phyloP scores from a whole-genome alignment of 805 yeast species.

The Candida rishiriensis region DNA sequence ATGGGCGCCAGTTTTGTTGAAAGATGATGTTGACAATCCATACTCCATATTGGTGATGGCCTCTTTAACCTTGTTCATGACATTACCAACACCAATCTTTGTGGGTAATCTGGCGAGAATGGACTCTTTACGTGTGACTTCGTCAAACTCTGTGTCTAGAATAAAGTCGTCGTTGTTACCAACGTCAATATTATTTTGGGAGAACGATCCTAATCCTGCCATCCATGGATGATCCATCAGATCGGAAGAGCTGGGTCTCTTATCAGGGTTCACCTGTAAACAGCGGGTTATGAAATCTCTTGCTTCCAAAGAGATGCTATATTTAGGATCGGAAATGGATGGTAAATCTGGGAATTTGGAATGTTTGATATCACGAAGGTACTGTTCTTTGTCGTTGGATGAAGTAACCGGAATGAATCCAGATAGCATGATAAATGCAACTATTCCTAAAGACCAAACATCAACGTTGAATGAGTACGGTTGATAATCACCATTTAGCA shows the following conservation, averaged over 20 bases:
- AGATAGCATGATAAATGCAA: conserved; percentile 74
- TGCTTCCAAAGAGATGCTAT: conserved; percentile 68
- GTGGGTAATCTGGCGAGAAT: no score
- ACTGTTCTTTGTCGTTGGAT: conserved; percentile 56
- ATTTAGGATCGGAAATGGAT: conserved; percentile 62
- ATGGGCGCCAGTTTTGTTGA: no score
- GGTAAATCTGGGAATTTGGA: conserved; percentile 45
- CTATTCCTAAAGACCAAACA: conserved; percentile 86
- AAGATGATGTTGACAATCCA: no score
- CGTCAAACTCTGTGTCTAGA: no score
- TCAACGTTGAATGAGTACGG: conserved; percentile 59
- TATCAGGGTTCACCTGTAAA: conserved; percentile 53
- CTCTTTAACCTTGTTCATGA: no score
- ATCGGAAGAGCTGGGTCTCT: conserved; percentile 40
- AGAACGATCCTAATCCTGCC: background rate
- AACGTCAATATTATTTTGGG: no score
- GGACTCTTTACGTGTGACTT: no score
- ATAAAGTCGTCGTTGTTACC: no score
- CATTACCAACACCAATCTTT: no score
- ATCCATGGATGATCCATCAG: conserved; percentile 45
- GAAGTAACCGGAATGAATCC: conserved; percentile 84
- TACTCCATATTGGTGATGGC: no score
- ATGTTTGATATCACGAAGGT: conserved; percentile 67
- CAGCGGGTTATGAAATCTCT: conserved; percentile 62
- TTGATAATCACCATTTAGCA: conserved; percentile 35